Evolutionary conservation across 805 yeast genomes (phyloP), one percentile per base, ranked within the genome.

Genomic region (Debaryomyces hansenii): DNA sequence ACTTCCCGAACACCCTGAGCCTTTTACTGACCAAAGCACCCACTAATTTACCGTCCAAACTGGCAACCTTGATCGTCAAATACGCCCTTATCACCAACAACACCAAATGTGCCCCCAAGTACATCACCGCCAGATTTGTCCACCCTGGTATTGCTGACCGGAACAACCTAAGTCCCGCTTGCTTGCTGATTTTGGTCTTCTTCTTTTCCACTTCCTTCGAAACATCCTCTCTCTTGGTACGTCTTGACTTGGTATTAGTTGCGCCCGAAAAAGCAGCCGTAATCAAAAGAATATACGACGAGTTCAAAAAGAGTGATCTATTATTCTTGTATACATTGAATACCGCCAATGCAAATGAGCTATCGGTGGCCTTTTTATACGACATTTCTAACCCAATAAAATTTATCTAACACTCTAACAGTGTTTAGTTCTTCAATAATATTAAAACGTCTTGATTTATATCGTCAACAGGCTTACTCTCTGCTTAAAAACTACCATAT

Each of bases 31-130:
- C 87, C 54, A 91, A 75, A 1, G 88, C 81, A 0, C 96, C 88
- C 4, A 91, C 96, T 44, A 91, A 70, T 58, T 75, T 73, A 53
- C 97, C 97, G 64, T 91, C 97, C 47, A 91, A 72, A 10, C 85
- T 80, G 5, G 97, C 97, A 12, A 90, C 91, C 57, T 84, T 83
- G 40, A 91, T 74, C 2, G 96, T 85, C 21, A 91, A 67, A 20
- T 84, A 63, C 0, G 96, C 92, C 52, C 96, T 76, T 4, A 78
- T 52, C 3, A 87, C 75, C 38, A 91, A 71, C 20, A 89, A 70
- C 0, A 72, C 59, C 5, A 89, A 66, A 63, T 89, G 92, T 0
- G 78, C 53, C 0, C 62, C 48, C 32, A 87, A 70, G 46, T 66
- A 66, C 6, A 53, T 33, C 12, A 70, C 60, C 5, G 74, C 62